These are phyloP conservation scores for Chlamydomonas sp. DNA, from an alignment of 139 green algal species.

Conservation along the genomic window DNA sequence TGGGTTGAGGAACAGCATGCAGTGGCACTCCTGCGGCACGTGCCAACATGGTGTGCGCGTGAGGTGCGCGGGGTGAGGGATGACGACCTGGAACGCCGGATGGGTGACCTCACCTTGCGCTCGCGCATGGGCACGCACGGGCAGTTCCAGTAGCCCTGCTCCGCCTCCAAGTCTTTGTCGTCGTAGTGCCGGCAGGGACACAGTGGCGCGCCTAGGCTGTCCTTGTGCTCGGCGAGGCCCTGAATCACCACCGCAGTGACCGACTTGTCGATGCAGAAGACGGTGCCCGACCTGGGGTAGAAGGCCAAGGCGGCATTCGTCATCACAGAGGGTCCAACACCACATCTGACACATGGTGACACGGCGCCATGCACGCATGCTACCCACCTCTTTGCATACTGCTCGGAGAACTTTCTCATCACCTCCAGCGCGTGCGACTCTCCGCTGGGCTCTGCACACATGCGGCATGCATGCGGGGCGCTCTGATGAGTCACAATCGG, in stretches of 20 bases:
- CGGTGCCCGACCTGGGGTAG: conserved; percentile 78
- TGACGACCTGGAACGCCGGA: neutral
- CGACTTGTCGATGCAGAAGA: conserved; percentile 96
- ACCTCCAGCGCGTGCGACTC: conserved; percentile 81
- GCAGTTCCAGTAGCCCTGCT: conserved; percentile 98
- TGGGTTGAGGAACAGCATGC: conserved; percentile 98
- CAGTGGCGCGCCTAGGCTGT: conserved; percentile 86
- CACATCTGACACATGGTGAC: neutral
- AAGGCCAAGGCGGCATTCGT: neutral
- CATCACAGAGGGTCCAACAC: neutral
- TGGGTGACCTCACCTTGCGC: conserved; percentile 52
- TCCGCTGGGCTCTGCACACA: too few relatives aligned
- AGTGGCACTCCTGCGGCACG: conserved; percentile 90
- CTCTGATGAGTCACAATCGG: too few relatives aligned
- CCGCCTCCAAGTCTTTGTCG: conserved; percentile 90
- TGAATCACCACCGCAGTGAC: conserved; percentile 98
- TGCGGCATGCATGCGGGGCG: too few relatives aligned
- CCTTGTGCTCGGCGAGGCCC: conserved; percentile 97
- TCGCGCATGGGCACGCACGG: conserved; percentile 98
- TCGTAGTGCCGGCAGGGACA: conserved; percentile 98
- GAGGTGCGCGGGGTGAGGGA: too few relatives aligned
- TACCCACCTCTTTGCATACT: conserved; percentile 91
- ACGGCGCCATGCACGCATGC: neutral
- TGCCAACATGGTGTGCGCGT: conserved; percentile 18
- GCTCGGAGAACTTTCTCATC: conserved; percentile 98